Evolutionary conservation across 202 grass and related monocot species (phyloP), one percentile per base, ranked within the genome.

Genomic region (Zoysia matrella): DNA sequence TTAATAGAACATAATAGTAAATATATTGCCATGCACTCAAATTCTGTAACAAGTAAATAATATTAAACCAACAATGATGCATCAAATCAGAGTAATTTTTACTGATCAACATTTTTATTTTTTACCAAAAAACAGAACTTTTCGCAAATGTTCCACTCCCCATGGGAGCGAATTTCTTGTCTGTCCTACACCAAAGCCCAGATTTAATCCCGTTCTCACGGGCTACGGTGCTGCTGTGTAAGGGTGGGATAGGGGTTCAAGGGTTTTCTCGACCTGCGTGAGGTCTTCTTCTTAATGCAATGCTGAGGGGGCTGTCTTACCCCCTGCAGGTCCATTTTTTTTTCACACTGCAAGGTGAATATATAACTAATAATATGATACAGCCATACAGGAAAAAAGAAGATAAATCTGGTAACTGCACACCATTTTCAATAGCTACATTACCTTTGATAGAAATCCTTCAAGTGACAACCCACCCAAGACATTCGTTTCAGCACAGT

Each of bases 381-480:
- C 7, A 66, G 18, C 55, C 22, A 22, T 22, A 22, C 22, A 22
- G 22, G 22, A 22, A 2, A 40, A 54, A 67, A 39, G 69, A 3
- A 45, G 11, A 53, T 11, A 14, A 13, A 52, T 47, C n/a, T 8
- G 64, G 43, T 40, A 74, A 30, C 4, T 55, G 11, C 39, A 36
- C 36, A 7, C 7, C 47, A 4, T 74, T 65, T 42, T 64, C 4
- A 44, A 65, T 47, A 47, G 56, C 30, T 45, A 51, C 7, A 72
- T 39, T 80, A 99, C 96, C 93, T 99, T 87, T 62, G 93, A 99
- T 22, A 99, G 89, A 87, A 99, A 99, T 52, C 96, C 96, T 90
- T 99, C 85, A 79, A 95, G 84, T 73, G 96, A 91, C 53, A 99
- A 78, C 60, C 93, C 93, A 66, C 96, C 92, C 81, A 98, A 70